A percentile compares a stretch with the other conserved stretches of the same genome.
phyloP scores from a whole-genome alignment of 441 rosid genomes.

The Capsella rubella region DNA sequence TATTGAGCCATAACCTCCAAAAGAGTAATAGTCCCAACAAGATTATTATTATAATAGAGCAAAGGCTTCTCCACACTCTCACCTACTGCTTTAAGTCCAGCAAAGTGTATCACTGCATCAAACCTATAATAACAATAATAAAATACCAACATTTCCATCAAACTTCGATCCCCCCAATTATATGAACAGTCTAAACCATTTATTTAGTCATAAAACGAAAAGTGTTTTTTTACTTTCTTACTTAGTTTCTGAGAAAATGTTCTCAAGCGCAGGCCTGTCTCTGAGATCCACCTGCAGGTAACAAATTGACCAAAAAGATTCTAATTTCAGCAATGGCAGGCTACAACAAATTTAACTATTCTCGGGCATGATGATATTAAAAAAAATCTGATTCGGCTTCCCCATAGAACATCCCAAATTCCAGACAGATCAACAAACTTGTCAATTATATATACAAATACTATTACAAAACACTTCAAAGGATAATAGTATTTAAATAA shows the following conservation, averaged over 20 bases:
- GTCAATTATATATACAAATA: constrained; percentile 6
- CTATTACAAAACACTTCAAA: not conserved
- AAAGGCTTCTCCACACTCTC: constrained; percentile 92
- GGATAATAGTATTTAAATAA: constrained; percentile 20
- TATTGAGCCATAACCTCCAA: constrained; percentile 87
- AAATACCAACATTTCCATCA: constrained; percentile 24
- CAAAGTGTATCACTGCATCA: constrained; percentile 96
- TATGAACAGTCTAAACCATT: constrained; percentile 18
- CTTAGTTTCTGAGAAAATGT: constrained; percentile 70
- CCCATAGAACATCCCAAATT: constrained; percentile 30
- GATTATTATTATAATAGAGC: constrained; percentile 78
- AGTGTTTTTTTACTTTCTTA: too few species aligned
- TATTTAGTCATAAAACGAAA: too few species aligned
- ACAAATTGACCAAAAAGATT: constrained; percentile 2
- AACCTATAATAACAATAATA: constrained; percentile 54
- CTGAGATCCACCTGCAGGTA: constrained; percentile 81
- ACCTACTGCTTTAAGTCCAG: constrained; percentile 97
- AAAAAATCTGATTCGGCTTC: constrained; percentile 13
- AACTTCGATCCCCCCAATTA: constrained; percentile 10
- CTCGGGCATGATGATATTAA: too few species aligned
- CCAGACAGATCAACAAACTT: constrained; percentile 31
- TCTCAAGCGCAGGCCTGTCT: constrained; percentile 77
- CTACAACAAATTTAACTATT: not conserved
- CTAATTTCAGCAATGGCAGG: constrained; percentile 32
- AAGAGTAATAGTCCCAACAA: constrained; percentile 76